Evolutionary conservation across 2,329 filamentous ascomycete genomes (phyloP), one percentile per base, ranked within the genome.

Genomic region (Microsporum audouinii): DNA sequence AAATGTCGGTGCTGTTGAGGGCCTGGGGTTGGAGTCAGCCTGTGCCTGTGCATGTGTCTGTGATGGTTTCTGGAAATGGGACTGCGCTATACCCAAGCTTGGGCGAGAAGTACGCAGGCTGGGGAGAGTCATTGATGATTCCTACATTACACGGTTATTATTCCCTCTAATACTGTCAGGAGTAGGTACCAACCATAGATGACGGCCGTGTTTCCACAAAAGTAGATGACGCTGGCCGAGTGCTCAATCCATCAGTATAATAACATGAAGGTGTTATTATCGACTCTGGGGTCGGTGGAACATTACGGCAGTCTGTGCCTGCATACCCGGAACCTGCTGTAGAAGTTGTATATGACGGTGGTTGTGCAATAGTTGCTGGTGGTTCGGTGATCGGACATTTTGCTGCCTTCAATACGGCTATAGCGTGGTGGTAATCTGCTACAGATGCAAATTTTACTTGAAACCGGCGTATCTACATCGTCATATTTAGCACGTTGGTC

Each of bases 381-480:
- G 75, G 71, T 60, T 77, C 75, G 7, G 72, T 73, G 39, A 77
- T 71, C n/a, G 74, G 75, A 62, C 77, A 78, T 39, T 74, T 72
- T 43, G 73, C 72, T 47, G 72, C 70, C 33, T 71, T 71, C 1
- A 79, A 66, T n/a, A 77, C 70, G 4, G 73, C 69, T 47, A 78
- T 66, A 1, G 72, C 73, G 23, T 71, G 71, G 57, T 73, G 74
- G 63, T 73, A 79, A 60, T 79, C 75, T 27, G 67, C 66, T 45
- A 74, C 71, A 0, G 67, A 70, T 1, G 66, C 65, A 59, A 78
- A 77, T 60, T 76, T 77, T 62, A 78, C 68, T 60, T 79, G 77
- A 23, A 79, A 77, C 5, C 77, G 73, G 33, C 75, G 73, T 17
- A 74, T 67, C 77, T 79, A 62, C 12, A 55, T 10, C 49, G 1